These are phyloP conservation scores for Linanthus parryae DNA, from an alignment of 148 eudicot genomes.

Conservation along the genomic window DNA sequence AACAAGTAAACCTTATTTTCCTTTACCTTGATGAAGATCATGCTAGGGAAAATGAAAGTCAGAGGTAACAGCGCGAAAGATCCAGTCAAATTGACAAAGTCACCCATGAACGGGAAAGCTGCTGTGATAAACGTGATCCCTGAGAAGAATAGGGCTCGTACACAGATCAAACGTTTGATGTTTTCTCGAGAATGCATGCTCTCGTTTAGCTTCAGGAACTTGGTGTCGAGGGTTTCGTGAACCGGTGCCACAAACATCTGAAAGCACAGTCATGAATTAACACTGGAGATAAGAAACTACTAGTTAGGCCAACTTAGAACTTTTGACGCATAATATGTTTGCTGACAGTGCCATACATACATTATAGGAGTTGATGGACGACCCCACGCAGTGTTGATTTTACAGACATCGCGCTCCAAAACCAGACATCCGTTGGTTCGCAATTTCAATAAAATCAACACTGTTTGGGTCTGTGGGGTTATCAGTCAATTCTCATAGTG, in stretches of 20 bases:
- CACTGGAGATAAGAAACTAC: too few species aligned
- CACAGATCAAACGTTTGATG: slow-evolving; percentile 30
- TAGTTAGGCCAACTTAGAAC: too few species aligned
- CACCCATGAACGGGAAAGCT: slow-evolving; percentile 67
- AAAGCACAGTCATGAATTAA: too few species aligned
- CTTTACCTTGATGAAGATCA: slow-evolving; percentile 57
- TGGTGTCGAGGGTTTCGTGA: slow-evolving; percentile 55
- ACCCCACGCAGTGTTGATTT: too few species aligned
- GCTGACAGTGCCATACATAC: too few species aligned
- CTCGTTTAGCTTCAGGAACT: slow-evolving; percentile 33
- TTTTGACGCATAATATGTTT: too few species aligned
- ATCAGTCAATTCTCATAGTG: too few species aligned
- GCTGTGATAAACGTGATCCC: slow-evolving; percentile 46
- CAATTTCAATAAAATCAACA: too few species aligned
- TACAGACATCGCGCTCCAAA: too few species aligned
- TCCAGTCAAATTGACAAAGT: slow-evolving; percentile 48
- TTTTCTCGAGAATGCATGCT: slow-evolving; percentile 41
- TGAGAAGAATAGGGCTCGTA: slow-evolving; percentile 36
- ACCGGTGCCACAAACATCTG: slow-evolving; percentile 55
- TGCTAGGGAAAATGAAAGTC: slow-evolving; percentile 57
- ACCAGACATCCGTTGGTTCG: too few species aligned
- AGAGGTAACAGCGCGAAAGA: slow-evolving; percentile 40
- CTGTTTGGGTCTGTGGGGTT: too few species aligned
- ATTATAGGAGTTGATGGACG: too few species aligned
- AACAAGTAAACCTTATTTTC: neutral